Percentiles rank a stretch among this genome's conserved stretches.
Evolutionary conservation across 202 grass and related monocot species (phyloP).

Genomic region (Hordeum pubiflorum): DNA sequence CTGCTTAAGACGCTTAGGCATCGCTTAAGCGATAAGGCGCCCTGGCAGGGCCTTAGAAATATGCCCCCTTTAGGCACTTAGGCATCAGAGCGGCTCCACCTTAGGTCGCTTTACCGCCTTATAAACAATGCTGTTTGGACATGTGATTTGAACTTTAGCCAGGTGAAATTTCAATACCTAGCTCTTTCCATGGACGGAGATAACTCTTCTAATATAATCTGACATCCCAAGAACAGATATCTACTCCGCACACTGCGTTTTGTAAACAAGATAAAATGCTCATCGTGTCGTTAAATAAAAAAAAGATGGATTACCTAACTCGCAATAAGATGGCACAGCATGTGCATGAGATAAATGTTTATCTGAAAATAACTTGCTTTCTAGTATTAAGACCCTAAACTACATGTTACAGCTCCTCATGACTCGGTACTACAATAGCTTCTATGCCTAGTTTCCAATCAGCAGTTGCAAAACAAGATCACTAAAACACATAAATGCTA

Average conservation of each 20-base stretch:
- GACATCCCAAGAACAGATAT: background rate
- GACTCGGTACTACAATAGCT: background rate
- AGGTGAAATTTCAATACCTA: background rate
- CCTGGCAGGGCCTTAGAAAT: too few relatives aligned
- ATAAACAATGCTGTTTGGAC: background rate
- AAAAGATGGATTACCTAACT: background rate
- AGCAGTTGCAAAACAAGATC: background rate
- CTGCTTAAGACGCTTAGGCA: too few relatives aligned
- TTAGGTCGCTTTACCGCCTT: too few relatives aligned
- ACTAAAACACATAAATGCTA: background rate
- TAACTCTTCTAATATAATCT: background rate
- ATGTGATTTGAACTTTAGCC: background rate
- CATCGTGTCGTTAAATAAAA: background rate
- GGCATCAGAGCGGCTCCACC: too few relatives aligned
- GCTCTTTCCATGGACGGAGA: background rate
- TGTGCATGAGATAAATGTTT: background rate
- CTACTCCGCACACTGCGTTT: background rate
- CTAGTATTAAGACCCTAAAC: background rate
- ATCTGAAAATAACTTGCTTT: background rate
- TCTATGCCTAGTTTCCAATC: background rate
- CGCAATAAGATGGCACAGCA: background rate
- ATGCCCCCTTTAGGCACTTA: too few relatives aligned
- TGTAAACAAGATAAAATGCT: background rate
- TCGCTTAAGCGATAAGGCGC: too few relatives aligned
- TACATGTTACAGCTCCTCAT: background rate